These are phyloP conservation scores for Apophysomyces ossiformis DNA, from an alignment of 371 early-diverging fungal genomes.

Conservation along the genomic window DNA sequence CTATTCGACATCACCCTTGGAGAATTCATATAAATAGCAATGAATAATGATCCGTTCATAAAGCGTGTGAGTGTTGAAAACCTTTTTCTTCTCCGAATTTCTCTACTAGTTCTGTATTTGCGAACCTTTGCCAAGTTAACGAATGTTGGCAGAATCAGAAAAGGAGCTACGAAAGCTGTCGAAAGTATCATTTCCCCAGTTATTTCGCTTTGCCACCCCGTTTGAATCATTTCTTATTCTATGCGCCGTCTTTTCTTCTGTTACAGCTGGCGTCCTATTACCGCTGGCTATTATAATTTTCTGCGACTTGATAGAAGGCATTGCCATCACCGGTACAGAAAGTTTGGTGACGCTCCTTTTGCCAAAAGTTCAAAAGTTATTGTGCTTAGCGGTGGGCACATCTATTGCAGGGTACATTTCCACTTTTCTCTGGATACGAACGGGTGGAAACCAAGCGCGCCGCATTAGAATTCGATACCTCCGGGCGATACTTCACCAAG, in stretches of 20 bases:
- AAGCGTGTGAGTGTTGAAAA: too few species aligned
- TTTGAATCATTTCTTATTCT: constrained; percentile 8
- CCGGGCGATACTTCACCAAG: too few species aligned
- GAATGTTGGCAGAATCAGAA: too few species aligned
- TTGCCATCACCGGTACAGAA: constrained; percentile 29
- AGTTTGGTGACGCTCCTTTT: constrained; percentile 18
- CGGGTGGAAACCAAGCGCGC: constrained; percentile 34
- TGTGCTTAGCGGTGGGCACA: constrained; percentile 31
- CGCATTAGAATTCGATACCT: too few species aligned
- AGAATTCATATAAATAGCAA: too few species aligned
- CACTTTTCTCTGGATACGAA: constrained; percentile 35
- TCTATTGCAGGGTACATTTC: constrained; percentile 28
- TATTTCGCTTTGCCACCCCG: constrained; percentile 12
- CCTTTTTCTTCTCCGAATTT: too few species aligned
- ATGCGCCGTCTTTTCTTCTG: constrained; percentile 3
- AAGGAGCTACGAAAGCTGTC: too few species aligned
- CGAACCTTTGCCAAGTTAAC: too few species aligned
- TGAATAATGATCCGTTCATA: too few species aligned
- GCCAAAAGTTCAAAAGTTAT: constrained; percentile 11
- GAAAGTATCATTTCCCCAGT: too few species aligned
- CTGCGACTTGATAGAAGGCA: constrained; percentile 12
- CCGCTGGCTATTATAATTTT: constrained; percentile 15
- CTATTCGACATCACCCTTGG: too few species aligned
- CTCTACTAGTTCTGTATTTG: too few species aligned
- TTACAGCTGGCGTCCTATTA: constrained; percentile 12